phyloP scores from a whole-genome alignment of 352 stramenopile species.

The Pythium scleroteichum region DNA sequence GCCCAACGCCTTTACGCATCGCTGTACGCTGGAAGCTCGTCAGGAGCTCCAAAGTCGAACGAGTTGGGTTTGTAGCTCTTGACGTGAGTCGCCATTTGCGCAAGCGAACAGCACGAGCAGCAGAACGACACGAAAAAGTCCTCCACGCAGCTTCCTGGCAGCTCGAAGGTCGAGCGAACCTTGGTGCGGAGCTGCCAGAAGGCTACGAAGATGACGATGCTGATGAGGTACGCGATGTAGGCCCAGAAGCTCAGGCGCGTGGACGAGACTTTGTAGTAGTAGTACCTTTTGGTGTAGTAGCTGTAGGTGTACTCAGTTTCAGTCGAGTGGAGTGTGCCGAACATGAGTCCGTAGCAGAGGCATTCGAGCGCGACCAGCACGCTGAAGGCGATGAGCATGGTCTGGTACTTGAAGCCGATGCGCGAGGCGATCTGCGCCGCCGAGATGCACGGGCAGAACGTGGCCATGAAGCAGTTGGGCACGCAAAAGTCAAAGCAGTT shows the following conservation, averaged over 20 bases:
- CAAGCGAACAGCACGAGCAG: no score
- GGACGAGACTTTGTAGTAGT: neutral
- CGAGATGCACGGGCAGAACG: conserved; percentile 25
- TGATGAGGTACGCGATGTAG: no score
- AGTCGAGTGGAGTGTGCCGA: neutral
- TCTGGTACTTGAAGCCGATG: conserved; percentile 19
- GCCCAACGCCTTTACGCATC: no score
- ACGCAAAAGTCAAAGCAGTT: conserved; percentile 21
- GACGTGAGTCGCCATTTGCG: neutral
- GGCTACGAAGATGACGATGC: no score
- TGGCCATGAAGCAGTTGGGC: conserved; percentile 29
- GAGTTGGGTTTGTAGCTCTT: neutral
- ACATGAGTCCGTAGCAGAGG: neutral
- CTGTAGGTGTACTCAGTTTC: conserved; percentile 3
- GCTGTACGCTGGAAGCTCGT: neutral
- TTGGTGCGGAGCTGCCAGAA: no score
- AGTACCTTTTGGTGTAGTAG: neutral
- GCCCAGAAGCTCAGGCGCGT: neutral
- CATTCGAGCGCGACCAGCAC: neutral
- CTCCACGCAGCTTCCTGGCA: no score
- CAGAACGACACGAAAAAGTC: no score
- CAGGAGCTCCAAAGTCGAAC: conserved; percentile 1
- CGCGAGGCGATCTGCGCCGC: conserved; percentile 21
- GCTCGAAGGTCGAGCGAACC: no score
- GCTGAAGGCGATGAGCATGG: neutral